Conservation (phyloP, 306 rosid species). For the Rosa rugosa region DNA sequence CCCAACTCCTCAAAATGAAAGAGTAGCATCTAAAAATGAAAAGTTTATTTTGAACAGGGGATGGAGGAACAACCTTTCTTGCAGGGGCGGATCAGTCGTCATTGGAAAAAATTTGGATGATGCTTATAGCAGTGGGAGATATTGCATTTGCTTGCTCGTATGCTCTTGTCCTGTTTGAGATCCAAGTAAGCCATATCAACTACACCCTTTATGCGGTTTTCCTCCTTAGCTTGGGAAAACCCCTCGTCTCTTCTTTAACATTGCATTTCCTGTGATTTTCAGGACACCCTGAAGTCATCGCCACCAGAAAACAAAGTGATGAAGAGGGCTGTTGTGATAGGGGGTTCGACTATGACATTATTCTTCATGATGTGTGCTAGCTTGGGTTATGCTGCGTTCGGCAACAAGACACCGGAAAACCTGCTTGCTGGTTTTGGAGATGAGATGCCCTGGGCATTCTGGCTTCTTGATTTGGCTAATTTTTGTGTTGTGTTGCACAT, state of each 20-base stretch:
- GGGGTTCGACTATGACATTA: slow-evolving; percentile 46
- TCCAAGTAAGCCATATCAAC: slow-evolving; percentile 37
- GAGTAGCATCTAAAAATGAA: background rate
- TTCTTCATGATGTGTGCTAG: slow-evolving; percentile 49
- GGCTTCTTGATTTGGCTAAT: slow-evolving; percentile 62
- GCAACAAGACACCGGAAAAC: slow-evolving; percentile 59
- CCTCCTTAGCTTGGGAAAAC: background rate
- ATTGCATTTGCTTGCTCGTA: slow-evolving; percentile 50
- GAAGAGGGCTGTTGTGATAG: slow-evolving; percentile 45
- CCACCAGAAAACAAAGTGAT: slow-evolving; percentile 73
- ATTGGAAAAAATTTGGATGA: slow-evolving; percentile 52
- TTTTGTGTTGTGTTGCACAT: slow-evolving; percentile 55
- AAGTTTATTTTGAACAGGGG: slow-evolving; percentile 32
- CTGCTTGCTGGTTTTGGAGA: slow-evolving; percentile 61
- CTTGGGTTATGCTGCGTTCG: slow-evolving; percentile 74
- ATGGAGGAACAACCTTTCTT: slow-evolving; percentile 41
- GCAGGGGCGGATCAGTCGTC: slow-evolving; percentile 33
- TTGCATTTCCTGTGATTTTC: slow-evolving; percentile 4
- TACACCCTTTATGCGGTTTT: background rate
- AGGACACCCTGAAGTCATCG: slow-evolving; percentile 67
- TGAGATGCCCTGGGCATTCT: slow-evolving; percentile 40
- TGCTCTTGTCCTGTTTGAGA: slow-evolving; percentile 39
- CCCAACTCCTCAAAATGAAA: background rate
- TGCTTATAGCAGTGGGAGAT: slow-evolving; percentile 54
- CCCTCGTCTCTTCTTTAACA: too few species aligned